Base-by-base conservation (phyloP, 352 stramenopile genomes). In the Globisporangium barbulae region DNA sequence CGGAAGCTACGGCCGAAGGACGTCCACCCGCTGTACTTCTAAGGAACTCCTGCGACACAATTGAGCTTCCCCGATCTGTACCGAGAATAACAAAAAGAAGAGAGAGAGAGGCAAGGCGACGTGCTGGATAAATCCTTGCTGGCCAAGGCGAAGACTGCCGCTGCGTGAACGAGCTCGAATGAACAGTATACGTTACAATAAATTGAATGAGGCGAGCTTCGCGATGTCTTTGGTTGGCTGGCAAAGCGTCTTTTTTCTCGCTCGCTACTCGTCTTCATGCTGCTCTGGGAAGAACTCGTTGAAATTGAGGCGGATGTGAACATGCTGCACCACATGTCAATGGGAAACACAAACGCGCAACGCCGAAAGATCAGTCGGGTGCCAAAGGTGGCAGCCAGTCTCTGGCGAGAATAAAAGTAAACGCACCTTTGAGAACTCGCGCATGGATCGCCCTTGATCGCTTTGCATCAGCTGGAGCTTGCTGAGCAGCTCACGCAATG, bases 11-110 rank as follows among this genome's bases (percentile, higher is more conserved):
- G 78, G 30, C 73, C 73, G 30, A 83, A 81, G 39, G 86, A 93
- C 70, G 86, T 84, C n/a, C 86, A 94, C 70, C 74, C 66, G n/a
- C 69, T 94, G 19, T 94, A 79, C 66, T 91, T 94, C 62, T 94
- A 69, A 88, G 53, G 19, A 21, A n/a, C 1, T 19, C 42, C 48
- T 44, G 15, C 21, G 25, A 47, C 44, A 33, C 42, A 41, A 44
- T 10, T 41, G 30, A 13, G 19, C 19, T 25, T 56, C 17, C 3
- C 2, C 28, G 6, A 19, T 56, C 28, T 41, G 28, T 35, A 41
- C 17, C 17, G 17, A 21, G 49, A 35, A 41, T 1, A 35, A 25
- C 15, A 52, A 41, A 3, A 35, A 37, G 17, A 15, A 61, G 21
- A 25, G 47, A n/a, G 47, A 31, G 15, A 47, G 54, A 47, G 4